Evolutionary conservation across 2,329 filamentous ascomycete species (phyloP), one percentile per base, ranked within the genome.

Genomic region (Thielaviopsis populi): DNA sequence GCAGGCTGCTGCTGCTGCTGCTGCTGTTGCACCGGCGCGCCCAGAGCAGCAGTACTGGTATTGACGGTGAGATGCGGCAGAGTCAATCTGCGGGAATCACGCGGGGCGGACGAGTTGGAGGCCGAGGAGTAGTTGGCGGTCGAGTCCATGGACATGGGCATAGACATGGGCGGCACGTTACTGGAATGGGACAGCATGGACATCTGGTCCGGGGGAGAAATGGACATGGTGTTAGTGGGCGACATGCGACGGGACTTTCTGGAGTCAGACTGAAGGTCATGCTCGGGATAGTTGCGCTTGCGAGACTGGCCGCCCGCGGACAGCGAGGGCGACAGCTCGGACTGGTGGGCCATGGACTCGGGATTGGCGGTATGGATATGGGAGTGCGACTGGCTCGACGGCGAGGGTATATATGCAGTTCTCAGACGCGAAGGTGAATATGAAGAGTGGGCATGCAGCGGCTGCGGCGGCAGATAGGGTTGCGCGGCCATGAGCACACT

Each of bases 201-300:
- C 50, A 54, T 54, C 11, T 54, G 50, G 50, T 33, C 24, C 2
- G 50, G 30, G 24, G 50, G 50, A 8, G 50, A 54, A 7, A 10
- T 54, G 17, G 50, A 54, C 5, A 30, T 13, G 6, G 27, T 22
- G 15, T 13, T 24, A 13, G 24, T 30, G 17, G 50, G 42, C 17
- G 42, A 50, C 15, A 61, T 43, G 10, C 61, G 61, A 13, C 64
- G 60, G 6, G 60, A 33, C 56, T 65, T 65, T 17, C 64, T 53
- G 6, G 64, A 46, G 42, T 56, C 64, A 8, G 60, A 17, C 33
- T 59, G 54, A 19, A 19, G 6, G 63, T 68, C 65, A 48, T 63
- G 63, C 61, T 62, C 59, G 13, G 63, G 43, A 41, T 66, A 69
- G 63, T 67, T 66, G 27, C 68, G 68, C 64, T 67, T 69, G 63